Percentiles rank a stretch among this genome's conserved stretches.
Evolutionary conservation across 345 rosid species (phyloP).

Genomic region (Erysimum cheiranthoides): DNA sequence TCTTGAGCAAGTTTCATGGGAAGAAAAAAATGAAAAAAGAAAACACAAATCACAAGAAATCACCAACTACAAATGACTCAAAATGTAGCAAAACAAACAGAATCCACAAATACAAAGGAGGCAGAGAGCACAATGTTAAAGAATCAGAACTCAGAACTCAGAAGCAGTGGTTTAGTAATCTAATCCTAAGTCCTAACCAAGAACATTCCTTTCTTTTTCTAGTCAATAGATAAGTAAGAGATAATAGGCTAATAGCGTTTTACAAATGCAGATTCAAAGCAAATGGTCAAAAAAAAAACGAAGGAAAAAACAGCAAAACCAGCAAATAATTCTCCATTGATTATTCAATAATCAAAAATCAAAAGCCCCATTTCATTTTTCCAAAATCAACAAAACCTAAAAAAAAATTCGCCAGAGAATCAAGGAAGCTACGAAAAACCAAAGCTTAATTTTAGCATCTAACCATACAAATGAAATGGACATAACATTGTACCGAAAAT

Average conservation of each 20-base stretch:
- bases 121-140: not conserved
- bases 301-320: not conserved
- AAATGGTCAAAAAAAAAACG: too few species aligned
- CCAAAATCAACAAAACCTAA: too few species aligned
- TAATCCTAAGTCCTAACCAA: not conserved
- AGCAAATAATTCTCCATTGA: not conserved
- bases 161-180: not conserved
- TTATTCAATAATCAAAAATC: conserved; percentile 1
- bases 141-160: conserved; percentile 4
- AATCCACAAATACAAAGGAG: too few species aligned
- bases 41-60: not conserved
- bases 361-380: not conserved
- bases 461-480: not conserved
- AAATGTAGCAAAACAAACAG: too few species aligned
- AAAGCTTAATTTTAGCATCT: not conserved
- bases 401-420: not conserved
- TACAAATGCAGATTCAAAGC: too few species aligned
- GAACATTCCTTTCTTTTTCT: not conserved
- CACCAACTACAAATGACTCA: too few species aligned
- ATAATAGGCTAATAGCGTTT: too few species aligned
- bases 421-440: not conserved
- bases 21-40: too few species aligned
- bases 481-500: not conserved
- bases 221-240: not conserved
- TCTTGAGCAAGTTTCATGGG: too few species aligned